These are phyloP conservation scores for Babesia bovis DNA, from an alignment of 169 alveolate species.

Conservation along the genomic window DNA sequence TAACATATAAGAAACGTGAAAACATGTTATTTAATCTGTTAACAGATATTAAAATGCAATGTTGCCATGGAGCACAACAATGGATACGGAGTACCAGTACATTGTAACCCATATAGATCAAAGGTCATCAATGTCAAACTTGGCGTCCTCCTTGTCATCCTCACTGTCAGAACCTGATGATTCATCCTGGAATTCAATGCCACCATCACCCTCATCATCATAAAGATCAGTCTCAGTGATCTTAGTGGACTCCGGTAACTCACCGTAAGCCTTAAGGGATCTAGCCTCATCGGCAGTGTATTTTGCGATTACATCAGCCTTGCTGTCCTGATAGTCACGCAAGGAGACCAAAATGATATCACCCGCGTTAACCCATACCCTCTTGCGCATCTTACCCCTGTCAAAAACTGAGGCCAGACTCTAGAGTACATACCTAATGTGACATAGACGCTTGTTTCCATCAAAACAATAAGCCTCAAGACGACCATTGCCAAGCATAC, in stretches of 20 bases:
- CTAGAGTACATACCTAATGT: slow-evolving; percentile 82
- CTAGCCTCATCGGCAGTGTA: slow-evolving; percentile 98
- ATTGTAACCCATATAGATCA: too few relatives aligned
- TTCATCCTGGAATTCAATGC: slow-evolving; percentile 85
- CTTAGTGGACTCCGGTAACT: slow-evolving; percentile 95
- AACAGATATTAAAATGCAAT: too few relatives aligned
- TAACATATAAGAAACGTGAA: not conserved
- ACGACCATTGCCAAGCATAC: slow-evolving; percentile 98
- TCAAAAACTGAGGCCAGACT: not conserved
- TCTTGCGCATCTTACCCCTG: slow-evolving; percentile 95
- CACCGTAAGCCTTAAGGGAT: slow-evolving; percentile 93
- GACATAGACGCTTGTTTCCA: slow-evolving; percentile 95
- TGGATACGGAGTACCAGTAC: too few relatives aligned
- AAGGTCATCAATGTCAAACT: slow-evolving; percentile 65
- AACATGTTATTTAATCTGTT: too few relatives aligned
- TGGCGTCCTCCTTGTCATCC: slow-evolving; percentile 47
- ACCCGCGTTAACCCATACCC: slow-evolving; percentile 98
- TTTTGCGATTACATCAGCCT: slow-evolving; percentile 97
- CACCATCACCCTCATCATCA: slow-evolving; percentile 88
- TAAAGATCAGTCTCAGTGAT: slow-evolving; percentile 89
- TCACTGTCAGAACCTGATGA: slow-evolving; percentile 71
- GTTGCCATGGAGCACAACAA: too few relatives aligned
- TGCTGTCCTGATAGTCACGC: slow-evolving; percentile 96
- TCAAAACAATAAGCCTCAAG: slow-evolving; percentile 97
- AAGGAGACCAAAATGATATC: slow-evolving; percentile 94